A percentile compares a stretch with the other conserved stretches of the same genome.
Conservation (phyloP, 139 green algal genomes). For the Chlorella sp. region DNA sequence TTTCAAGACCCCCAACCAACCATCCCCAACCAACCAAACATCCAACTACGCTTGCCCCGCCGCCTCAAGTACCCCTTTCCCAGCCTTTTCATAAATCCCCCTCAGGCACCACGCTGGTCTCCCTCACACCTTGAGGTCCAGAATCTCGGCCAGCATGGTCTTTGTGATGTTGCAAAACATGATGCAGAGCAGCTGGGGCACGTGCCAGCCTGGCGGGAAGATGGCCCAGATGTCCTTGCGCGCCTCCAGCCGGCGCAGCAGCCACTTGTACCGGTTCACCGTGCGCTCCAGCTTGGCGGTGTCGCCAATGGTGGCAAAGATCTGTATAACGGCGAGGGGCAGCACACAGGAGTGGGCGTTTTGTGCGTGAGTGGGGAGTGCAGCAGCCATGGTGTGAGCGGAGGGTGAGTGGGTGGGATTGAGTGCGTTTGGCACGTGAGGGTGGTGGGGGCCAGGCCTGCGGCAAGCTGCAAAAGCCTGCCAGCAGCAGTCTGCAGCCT, state of each 20-base stretch:
- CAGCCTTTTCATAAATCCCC: not conserved
- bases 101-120: slow-evolving; percentile 37
- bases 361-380: not conserved
- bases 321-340: slow-evolving; percentile 36
- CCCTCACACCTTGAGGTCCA: slow-evolving; percentile 62
- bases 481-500: not conserved
- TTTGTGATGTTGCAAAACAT: slow-evolving; percentile 97
- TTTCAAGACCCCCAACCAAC: not conserved
- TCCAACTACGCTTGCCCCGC: too few species aligned
- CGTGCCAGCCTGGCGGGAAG: slow-evolving; percentile 90
- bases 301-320: slow-evolving; percentile 81
- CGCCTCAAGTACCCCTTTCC: not conserved
- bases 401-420: too few species aligned
- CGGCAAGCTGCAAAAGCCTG: slow-evolving; percentile 3
- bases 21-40: not conserved
- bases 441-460: not conserved
- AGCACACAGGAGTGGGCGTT: not conserved
- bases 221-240: slow-evolving; percentile 82
- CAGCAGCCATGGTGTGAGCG: not conserved
- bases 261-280: slow-evolving; percentile 90
- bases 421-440: too few species aligned
- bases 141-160: slow-evolving; percentile 84
- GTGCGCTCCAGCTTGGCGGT: slow-evolving; percentile 88
- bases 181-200: slow-evolving; percentile 90
- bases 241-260: slow-evolving; percentile 56